Conservation (phyloP, 306 rosid species). For the apple (Malus domestica) region ASM211411v1 NC_041791.1:29247501-29248000, state of each 20-base stretch:
- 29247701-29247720: not conserved
- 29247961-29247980: conserved; percentile 9
- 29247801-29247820: conserved; percentile 3
- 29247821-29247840: not conserved
- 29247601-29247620: not conserved
- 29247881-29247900: not conserved
- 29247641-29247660: not conserved
- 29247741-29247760: not conserved
- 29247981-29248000: conserved; percentile 12
- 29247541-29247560: conserved; percentile 8
- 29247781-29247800: not conserved
- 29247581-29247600: not conserved
- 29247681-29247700: not conserved
- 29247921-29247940: not conserved
- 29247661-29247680: not conserved
- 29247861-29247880: not conserved
- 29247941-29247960: conserved; percentile 1
- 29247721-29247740: not conserved
- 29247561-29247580: conserved; percentile 12
- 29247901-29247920: not conserved
- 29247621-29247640: not conserved
- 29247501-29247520: not conserved
- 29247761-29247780: conserved; percentile 2
- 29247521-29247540: not conserved
- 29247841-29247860: not conserved